Percentiles rank a stretch among this genome's conserved stretches.
Conservation (phyloP, 129 eudicot species). For the Silybum marianum region DNA sequence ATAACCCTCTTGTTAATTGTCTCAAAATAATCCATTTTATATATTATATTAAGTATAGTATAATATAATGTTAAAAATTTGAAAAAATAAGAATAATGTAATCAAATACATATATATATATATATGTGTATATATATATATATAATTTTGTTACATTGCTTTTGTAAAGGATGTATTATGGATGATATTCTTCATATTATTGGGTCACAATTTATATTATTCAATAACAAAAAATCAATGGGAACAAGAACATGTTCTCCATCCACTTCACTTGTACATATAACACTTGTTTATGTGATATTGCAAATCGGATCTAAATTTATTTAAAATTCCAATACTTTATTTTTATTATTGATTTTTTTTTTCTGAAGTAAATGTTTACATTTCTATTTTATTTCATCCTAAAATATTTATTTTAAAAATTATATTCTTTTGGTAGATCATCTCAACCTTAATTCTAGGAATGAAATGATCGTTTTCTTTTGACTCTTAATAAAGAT, state of each 20-base stretch:
- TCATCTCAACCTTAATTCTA: not conserved
- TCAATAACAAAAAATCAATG: not conserved
- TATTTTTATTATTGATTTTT: not conserved
- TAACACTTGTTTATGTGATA: not conserved
- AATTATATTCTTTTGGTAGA: not conserved
- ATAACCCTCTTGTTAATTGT: not conserved
- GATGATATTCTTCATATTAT: conserved; percentile 25
- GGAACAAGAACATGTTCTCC: conserved; percentile 19
- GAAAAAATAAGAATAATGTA: too few species aligned
- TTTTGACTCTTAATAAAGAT: not conserved
- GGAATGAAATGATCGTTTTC: not conserved
- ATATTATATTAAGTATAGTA: not conserved
- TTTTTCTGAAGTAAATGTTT: not conserved
- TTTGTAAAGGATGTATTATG: conserved; percentile 7
- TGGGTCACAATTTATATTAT: not conserved
- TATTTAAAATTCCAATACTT: not conserved
- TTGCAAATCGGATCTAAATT: not conserved
- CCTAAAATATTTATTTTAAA: too few species aligned
- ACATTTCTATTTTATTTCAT: not conserved
- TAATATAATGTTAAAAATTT: not conserved
- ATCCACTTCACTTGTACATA: conserved; percentile 15
- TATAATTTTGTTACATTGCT: not conserved
- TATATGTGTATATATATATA: too few species aligned
- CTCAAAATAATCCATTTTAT: not conserved
- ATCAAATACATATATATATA: too few species aligned